Evolutionary conservation across 164 flowering plant species (phyloP), one percentile per base, ranked within the genome.

Genomic region (Nymphaea thermarum): DNA sequence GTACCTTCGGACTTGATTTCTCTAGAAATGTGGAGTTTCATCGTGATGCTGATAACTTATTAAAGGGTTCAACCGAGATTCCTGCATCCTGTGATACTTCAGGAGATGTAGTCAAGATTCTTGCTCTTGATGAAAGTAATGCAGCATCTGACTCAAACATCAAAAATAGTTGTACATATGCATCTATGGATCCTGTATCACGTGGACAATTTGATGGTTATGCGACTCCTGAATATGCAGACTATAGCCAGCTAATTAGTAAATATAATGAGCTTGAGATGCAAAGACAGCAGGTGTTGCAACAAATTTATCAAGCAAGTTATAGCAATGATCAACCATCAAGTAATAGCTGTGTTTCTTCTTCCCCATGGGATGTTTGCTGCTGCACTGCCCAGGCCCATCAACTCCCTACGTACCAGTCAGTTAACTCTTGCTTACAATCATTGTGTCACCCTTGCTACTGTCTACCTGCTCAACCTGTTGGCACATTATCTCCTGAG

Each of bases 231-330:
- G 78, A 78, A 70, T 77, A 68, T 60, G 76, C 74, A 47, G 86
- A 84, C 18, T 83, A 92, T 73, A 79, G 66, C 68, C 71, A 71
- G 65, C 75, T 89, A 69, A 75, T 84, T 47, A 71, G 65, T 75
- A 79, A 82, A 72, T 92, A 89, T 71, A 81, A 85, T 76, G 96
- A 84, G 73, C 74, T 92, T 51, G 94, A 92, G 83, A 85, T 79
- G 66, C 85, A 85, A 76, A 85, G 85, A 67, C 90, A 83, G 71
- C 71, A 78, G 66, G 70, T 89, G 73, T 43, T 83, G 36, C 77
- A 80, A 70, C 79, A 83, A 75, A 86, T 89, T 76, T 72, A 86
- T 42, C 86, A 86, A 74, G 81, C 66, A 63, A 83, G 86, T 61
- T 53, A 51, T 68, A 73, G 80, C 82, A 74, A 77, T 78, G 70